Evolutionary conservation across 2,329 filamentous ascomycete genomes (phyloP).

Genomic region (Fusarium floridanum): DNA sequence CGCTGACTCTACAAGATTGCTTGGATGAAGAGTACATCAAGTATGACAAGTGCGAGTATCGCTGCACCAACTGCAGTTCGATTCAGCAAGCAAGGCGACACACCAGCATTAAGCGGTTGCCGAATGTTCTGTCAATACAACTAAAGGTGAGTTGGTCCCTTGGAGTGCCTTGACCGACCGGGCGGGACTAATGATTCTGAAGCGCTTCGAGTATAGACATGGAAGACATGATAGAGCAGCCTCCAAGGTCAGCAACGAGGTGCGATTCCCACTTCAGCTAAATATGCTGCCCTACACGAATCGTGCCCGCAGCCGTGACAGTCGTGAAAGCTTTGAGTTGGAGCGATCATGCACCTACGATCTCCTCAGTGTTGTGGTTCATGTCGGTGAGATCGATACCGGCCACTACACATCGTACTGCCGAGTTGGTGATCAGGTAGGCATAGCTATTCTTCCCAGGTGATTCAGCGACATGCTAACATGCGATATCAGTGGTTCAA

Average conservation of each 20-base stretch:
- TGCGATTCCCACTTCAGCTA: conserved; percentile 87
- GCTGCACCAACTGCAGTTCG: conserved; percentile 82
- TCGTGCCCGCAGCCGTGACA: conserved; percentile 66
- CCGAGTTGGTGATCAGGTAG: conserved; percentile 77
- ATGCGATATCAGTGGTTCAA: conserved; percentile 80
- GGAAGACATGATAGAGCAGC: conserved; percentile 75
- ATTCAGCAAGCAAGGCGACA: conserved; percentile 86
- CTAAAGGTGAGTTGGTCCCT: conserved; percentile 75
- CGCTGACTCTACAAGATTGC: conserved; percentile 75
- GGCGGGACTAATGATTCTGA: conserved; percentile 10
- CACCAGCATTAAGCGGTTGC: conserved; percentile 84
- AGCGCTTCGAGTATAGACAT: conserved; percentile 81
- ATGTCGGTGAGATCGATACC: conserved; percentile 92
- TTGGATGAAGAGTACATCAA: conserved; percentile 88
- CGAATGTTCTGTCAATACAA: conserved; percentile 91
- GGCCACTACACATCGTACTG: conserved; percentile 95
- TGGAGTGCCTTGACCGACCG: background rate
- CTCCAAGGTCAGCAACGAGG: conserved; percentile 88
- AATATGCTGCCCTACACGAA: conserved; percentile 94
- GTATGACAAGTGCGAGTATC: conserved; percentile 89
- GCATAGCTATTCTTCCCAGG: background rate
- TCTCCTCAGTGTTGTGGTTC: conserved; percentile 89
- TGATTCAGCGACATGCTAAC: conserved; percentile 20
- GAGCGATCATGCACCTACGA: conserved; percentile 83
- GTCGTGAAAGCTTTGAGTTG: conserved; percentile 67